Conservation (phyloP, 2,329 filamentous ascomycete genomes). For the Aureobasidium lini region DNA sequence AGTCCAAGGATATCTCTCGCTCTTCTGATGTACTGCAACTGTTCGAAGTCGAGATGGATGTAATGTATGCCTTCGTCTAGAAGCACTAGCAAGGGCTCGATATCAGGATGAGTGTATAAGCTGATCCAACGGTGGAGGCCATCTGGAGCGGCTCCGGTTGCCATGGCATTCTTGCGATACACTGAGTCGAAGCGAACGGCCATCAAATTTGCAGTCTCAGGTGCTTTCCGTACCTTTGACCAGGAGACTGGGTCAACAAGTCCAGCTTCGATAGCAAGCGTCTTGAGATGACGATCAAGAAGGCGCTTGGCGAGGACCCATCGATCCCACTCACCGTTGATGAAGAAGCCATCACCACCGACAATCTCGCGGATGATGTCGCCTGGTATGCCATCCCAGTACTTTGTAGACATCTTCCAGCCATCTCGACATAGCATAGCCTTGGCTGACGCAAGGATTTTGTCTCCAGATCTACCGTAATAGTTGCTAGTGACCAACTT, state of each 20-base stretch:
- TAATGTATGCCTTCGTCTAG: conserved; percentile 55
- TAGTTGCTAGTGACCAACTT: conserved; percentile 49
- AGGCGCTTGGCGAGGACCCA: conserved; percentile 50
- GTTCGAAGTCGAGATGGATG: conserved; percentile 52
- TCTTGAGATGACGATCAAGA: conserved; percentile 43
- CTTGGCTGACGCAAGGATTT: conserved; percentile 49
- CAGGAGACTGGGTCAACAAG: conserved; percentile 38
- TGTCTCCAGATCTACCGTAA: conserved; percentile 48
- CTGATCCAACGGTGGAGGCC: conserved; percentile 42
- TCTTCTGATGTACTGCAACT: conserved; percentile 47
- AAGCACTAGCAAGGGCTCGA: conserved; percentile 48
- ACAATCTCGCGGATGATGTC: conserved; percentile 53
- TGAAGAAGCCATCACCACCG: conserved; percentile 52
- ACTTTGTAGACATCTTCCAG: conserved; percentile 47
- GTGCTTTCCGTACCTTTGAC: conserved; percentile 38
- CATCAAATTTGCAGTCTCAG: conserved; percentile 41
- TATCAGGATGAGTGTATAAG: conserved; percentile 47
- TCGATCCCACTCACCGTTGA: conserved; percentile 50
- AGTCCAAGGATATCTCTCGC: conserved; percentile 47
- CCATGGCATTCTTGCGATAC: conserved; percentile 40
- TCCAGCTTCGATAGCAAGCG: conserved; percentile 40
- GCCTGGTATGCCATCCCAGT: conserved; percentile 52
- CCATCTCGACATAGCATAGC: conserved; percentile 51
- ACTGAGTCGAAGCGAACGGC: conserved; percentile 47
- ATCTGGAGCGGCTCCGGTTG: conserved; percentile 33